Conservation (phyloP, 768 basidiomycete genomes). For the Phylloporus sp. region DNA sequence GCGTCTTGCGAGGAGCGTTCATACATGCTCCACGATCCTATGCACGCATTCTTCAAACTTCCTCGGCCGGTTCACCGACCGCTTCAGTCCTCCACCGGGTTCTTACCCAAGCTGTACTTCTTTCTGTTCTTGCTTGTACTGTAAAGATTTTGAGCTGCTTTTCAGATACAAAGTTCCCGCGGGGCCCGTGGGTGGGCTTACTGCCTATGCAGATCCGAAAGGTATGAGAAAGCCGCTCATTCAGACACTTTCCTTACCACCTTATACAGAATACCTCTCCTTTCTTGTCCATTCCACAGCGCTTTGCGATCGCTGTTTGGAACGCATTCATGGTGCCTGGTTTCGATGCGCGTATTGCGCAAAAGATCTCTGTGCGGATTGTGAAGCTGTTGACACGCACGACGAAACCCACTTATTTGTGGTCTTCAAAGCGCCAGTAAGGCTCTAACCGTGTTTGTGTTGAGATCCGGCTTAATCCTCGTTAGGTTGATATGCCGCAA, state of each 20-base stretch:
- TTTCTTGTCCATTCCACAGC: slow-evolving; percentile 61
- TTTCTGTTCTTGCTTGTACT: background rate
- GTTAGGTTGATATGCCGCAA: slow-evolving; percentile 67
- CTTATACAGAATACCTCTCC: slow-evolving; percentile 54
- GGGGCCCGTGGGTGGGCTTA: slow-evolving; percentile 45
- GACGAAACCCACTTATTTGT: slow-evolving; percentile 80
- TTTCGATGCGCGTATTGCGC: slow-evolving; percentile 86
- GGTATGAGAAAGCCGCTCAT: slow-evolving; percentile 35
- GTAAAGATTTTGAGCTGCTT: slow-evolving; percentile 9
- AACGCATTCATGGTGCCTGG: slow-evolving; percentile 82
- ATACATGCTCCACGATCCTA: slow-evolving; percentile 75
- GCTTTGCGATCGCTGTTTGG: slow-evolving; percentile 85
- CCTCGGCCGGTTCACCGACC: slow-evolving; percentile 70
- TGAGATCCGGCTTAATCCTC: slow-evolving; percentile 1
- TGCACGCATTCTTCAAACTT: slow-evolving; percentile 86
- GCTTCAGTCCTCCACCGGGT: slow-evolving; percentile 49
- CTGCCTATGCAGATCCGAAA: slow-evolving; percentile 46
- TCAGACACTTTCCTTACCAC: background rate
- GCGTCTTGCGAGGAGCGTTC: slow-evolving; percentile 74
- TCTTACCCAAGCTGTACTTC: slow-evolving; percentile 64
- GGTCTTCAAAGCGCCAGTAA: slow-evolving; percentile 79
- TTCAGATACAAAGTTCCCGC: slow-evolving; percentile 61
- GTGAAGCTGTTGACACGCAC: slow-evolving; percentile 79
- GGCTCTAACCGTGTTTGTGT: slow-evolving; percentile 15
- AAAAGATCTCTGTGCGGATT: slow-evolving; percentile 82